Evolutionary conservation across 768 basidiomycete species (phyloP), one percentile per base, ranked within the genome.

Genomic region (Auricularia sp.): DNA sequence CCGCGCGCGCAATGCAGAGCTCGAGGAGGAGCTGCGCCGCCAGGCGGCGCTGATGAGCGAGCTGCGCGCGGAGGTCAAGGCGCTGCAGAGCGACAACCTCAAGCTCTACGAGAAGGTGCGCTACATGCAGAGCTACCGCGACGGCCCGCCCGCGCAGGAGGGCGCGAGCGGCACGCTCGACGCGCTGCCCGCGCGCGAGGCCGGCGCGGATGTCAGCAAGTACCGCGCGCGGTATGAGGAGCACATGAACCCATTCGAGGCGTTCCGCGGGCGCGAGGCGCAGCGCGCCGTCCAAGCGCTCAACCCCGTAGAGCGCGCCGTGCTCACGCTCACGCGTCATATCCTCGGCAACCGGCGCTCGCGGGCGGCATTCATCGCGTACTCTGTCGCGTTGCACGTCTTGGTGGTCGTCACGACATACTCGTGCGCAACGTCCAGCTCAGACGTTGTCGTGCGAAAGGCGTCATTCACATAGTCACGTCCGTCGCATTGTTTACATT

Each of bases 21-120:
- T 99, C 16, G 96, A 99, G 77, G 96, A 98, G 90, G 94, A 99
- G 77, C 84, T 98, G 3, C 88, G 94, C 60, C 94, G 91, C 69
- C 97, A 98, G 75, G 96, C 90, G 78, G 92, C 94, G 66, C 84
- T 87, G 65, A 95, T 98, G 65, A 93, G 93, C 0, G 95, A 97
- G 71, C 79, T 98, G n/a, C 87, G 95, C 18, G 77, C 86, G 33
- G 97, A 98, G 76, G 87, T 94, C 76, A 93, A 95, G 74, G 85
- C 84, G 63, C 81, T 99, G 44, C 96, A 98, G 75, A 81, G 87
- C 1, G 97, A 98, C 75, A 99, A 98, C 73, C 83, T 99, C 56
- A 98, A 99, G 74, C 78, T 98, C 66, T 98, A 98, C 75, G 97
- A 98, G 76, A 99, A 98, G 78, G 95, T 98, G 62, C 87, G 95